phyloP scores from a whole-genome alignment of 176 grass and related monocot species.

The Lolium rigidum region DNA sequence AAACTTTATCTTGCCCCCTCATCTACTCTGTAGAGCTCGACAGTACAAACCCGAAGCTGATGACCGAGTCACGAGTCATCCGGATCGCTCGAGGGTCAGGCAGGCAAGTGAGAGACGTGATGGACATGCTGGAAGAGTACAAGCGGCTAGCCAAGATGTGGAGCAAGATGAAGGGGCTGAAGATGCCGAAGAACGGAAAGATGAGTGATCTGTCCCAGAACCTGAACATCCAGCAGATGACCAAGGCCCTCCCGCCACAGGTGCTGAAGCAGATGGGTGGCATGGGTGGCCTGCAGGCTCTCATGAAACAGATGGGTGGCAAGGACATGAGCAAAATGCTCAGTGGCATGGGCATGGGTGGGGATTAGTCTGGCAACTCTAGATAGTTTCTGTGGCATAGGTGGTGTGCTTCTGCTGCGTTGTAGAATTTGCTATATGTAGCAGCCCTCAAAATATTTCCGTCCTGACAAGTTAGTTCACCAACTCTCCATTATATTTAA shows the following conservation, averaged over 20 bases:
- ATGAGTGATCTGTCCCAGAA: slow-evolving; percentile 52
- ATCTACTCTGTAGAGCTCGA: slow-evolving; percentile 65
- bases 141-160: slow-evolving; percentile 81
- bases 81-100: slow-evolving; percentile 70
- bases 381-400: not conserved
- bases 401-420: not conserved
- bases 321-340: slow-evolving; percentile 62
- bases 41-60: slow-evolving; percentile 80
- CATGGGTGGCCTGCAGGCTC: slow-evolving; percentile 55
- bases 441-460: not conserved
- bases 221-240: slow-evolving; percentile 56
- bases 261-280: slow-evolving; percentile 87
- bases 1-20: slow-evolving; percentile 25
- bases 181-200: slow-evolving; percentile 72
- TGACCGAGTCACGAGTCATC: slow-evolving; percentile 71
- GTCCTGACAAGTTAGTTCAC: not conserved
- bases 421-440: not conserved
- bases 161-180: slow-evolving; percentile 75
- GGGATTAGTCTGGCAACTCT: slow-evolving; percentile 14
- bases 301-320: slow-evolving; percentile 76
- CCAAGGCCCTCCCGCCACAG: slow-evolving; percentile 63
- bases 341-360: slow-evolving; percentile 36
- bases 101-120: slow-evolving; percentile 65
- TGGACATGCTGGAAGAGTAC: slow-evolving; percentile 82
- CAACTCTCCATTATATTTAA: not conserved